Base-by-base conservation (phyloP, 805 yeast genomes). In the Lipomyces lipofer region DNA sequence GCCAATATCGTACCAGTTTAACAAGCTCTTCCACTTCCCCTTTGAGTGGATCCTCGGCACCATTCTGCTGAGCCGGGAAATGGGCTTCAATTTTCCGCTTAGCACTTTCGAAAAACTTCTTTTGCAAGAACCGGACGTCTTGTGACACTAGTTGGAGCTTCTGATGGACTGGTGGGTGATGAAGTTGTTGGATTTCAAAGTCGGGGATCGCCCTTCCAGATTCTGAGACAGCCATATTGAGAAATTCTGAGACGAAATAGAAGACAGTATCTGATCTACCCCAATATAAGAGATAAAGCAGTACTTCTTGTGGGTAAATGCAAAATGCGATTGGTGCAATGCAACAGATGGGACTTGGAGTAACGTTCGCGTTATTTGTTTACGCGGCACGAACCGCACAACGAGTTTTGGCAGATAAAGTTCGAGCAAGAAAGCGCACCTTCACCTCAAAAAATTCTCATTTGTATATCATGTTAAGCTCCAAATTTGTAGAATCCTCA, bases 81-180 rank as follows among this genome's bases (percentile, higher is more conserved):
- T 79, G 79, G 27, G 76, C 64, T 47, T 77, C 75, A 24, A 83
- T 67, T 56, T 80, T 80, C 13, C 69, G 66, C 25, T 71, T 73
- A 2, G 78, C 75, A 9, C 73, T 72, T 9, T 66, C 65, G n/a
- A 71, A 59, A 12, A 83, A 62, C 56, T 75, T 75, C 15, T 67
- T 62, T 63, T 80, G 80, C 8, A 83, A 67, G 53, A 72, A 74
- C 35, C 72, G 71, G 42, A 82, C 69, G 55, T 83, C 88, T 53
- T 75, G 51, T 13, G 54, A 50, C 7, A 58, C 50, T 5, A 59
- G 52, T 22, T 59, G 63, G 13, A 59, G 54, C 24, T 54, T 53
- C 28, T 59, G 62, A 32, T 59, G 63, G 43, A 56, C 47, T 1
- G 62, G 62, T 22, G 62, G 60, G 43, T 58, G 62, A 29, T 58